A percentile compares a stretch with the other conserved stretches of the same genome.
These are phyloP conservation scores for Mycena citricolor DNA, from an alignment of 1,284 basidiomycete species.

Conservation along the genomic window DNA sequence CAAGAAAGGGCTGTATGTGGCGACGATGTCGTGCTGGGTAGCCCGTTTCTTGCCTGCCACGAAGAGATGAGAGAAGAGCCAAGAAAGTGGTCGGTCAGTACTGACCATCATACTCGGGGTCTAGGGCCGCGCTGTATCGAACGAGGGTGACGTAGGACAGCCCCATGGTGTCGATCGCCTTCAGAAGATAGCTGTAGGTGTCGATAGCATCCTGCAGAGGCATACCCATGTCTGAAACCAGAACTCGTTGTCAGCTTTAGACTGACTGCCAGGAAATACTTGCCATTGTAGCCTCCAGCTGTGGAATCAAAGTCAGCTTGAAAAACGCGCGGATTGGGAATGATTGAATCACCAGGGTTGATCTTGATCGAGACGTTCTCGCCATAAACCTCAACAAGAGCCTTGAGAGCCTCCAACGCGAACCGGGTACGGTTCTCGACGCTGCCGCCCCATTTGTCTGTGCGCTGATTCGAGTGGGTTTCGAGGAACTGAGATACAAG, in stretches of 20 bases:
- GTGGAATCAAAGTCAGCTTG: neutral
- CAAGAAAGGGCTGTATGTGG: conserved; percentile 31
- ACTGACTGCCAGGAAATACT: conserved; percentile 43
- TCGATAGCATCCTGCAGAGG: conserved; percentile 41
- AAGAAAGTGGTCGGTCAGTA: neutral
- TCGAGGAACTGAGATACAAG: conserved; percentile 59
- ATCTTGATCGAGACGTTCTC: conserved; percentile 51
- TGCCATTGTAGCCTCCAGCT: conserved; percentile 41
- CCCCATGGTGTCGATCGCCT: conserved; percentile 37
- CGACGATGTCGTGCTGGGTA: conserved; percentile 29
- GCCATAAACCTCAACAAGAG: conserved; percentile 47
- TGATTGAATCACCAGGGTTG: conserved; percentile 40
- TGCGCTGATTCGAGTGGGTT: conserved; percentile 50
- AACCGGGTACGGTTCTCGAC: conserved; percentile 56
- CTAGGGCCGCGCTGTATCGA: conserved; percentile 27
- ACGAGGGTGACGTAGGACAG: conserved; percentile 38
- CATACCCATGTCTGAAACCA: conserved; percentile 35
- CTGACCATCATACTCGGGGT: conserved; percentile 11
- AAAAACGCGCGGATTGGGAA: no score
- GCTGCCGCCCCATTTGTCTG: conserved; percentile 61
- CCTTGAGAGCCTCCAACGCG: conserved; percentile 50
- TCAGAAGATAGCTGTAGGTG: conserved; percentile 39
- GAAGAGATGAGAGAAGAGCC: neutral
- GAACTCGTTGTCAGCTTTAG: conserved; percentile 23
- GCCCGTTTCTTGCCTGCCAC: conserved; percentile 21